Evolutionary conservation across 352 stramenopile species (phyloP).

Genomic region (Phytophthora lateralis): DNA sequence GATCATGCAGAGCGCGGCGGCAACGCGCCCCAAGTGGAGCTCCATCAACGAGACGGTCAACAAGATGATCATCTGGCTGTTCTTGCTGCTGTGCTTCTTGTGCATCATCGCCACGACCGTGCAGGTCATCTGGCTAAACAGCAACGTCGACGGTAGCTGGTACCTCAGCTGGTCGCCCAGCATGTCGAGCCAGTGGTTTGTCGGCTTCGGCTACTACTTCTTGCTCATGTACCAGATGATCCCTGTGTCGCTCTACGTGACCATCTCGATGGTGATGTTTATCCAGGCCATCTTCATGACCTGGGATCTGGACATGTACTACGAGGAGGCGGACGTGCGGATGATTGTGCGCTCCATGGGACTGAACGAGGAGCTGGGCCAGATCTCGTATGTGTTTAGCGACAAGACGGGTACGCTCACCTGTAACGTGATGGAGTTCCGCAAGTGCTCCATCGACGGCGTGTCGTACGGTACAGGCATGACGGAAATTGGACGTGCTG

Average conservation of each 20-base stretch:
- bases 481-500: constrained; percentile 80
- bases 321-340: constrained; percentile 89
- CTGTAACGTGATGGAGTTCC: constrained; percentile 96
- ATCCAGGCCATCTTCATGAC: constrained; percentile 95
- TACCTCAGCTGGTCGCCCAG: constrained; percentile 58
- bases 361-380: constrained; percentile 91
- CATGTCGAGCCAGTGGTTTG: constrained; percentile 68
- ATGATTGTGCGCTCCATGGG: constrained; percentile 85
- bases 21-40: constrained; percentile 74
- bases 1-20: constrained; percentile 81
- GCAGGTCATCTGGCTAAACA: constrained; percentile 67
- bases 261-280: constrained; percentile 96
- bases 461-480: constrained; percentile 91
- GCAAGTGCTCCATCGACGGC: constrained; percentile 93
- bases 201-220: constrained; percentile 92
- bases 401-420: constrained; percentile 96
- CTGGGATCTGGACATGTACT: constrained; percentile 91
- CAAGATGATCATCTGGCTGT: constrained; percentile 81
- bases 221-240: constrained; percentile 98
- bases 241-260: constrained; percentile 97
- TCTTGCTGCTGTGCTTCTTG: constrained; percentile 64
- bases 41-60: constrained; percentile 85
- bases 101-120: constrained; percentile 61
- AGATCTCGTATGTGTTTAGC: constrained; percentile 93
- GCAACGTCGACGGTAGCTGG: constrained; percentile 51